Evolutionary conservation across 2,329 filamentous ascomycete genomes (phyloP), one percentile per base, ranked within the genome.

Genomic region (Dendryphion nanum): DNA sequence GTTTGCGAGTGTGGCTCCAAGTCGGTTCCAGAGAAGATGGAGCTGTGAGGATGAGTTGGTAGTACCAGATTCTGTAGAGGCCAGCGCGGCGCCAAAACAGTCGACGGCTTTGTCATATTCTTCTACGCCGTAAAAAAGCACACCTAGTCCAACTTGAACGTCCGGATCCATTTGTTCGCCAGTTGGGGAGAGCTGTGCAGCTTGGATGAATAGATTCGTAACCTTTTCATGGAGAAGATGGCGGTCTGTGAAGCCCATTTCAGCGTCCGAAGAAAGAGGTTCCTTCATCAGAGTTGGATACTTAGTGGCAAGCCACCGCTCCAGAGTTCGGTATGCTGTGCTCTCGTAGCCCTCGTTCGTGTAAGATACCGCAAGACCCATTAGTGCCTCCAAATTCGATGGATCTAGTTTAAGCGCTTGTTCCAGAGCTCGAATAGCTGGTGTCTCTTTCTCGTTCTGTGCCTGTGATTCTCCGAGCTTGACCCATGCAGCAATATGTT

Each of bases 291-390:
- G 81, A 23, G 81, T 75, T 5, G 93, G 90, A 68, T 98, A 98
- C 68, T 95, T 95, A 57, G 87, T 81, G n/a, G 89, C 88, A 19
- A 98, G 78, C 93, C 93, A 98, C 49, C 91, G 86, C 71, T 98
- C 93, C 12, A 98, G 78, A 7, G 91, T 97, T 38, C 91, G 83
- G 74, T 97, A 98, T 33, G 93, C 91, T 15, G 90, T 95, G 60
- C 86, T 91, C 68, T 98, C 93, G 70, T 97, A 98, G 46, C 91
- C 93, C 71, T 98, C 93, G 70, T 98, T 98, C 33, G 93, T 98
- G 68, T 98, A 98, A 4, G 88, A 95, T 15, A 98, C 91, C 12
- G 91, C 89, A 36, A 98, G 74, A 1, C 89, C 90, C 91, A 98
- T 97, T 31, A 98, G 77, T 1, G 90, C 91, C 42, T 87, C 81